A percentile compares a stretch with the other conserved stretches of the same genome.
Conservation (phyloP, 176 grass and related monocot species). For the Pharus latifolius region DNA sequence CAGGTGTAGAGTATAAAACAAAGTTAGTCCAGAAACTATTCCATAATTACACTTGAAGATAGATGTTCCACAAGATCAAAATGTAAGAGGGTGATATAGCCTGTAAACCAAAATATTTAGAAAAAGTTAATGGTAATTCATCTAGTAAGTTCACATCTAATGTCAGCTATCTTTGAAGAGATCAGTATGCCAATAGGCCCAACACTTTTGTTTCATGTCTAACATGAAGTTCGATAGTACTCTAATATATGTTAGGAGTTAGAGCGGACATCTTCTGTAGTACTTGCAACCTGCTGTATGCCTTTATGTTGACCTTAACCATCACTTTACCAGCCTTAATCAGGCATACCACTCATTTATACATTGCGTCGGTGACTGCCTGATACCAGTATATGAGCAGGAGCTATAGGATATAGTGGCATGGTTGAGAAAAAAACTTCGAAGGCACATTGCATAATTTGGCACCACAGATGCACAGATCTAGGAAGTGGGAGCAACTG, state of each 20-base stretch:
- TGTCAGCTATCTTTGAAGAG: background rate
- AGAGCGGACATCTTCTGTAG: background rate
- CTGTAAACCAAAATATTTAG: background rate
- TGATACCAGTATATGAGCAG: background rate
- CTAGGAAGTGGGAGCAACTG: background rate
- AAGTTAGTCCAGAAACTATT: no score
- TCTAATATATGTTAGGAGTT: background rate
- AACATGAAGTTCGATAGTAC: slow-evolving; percentile 2
- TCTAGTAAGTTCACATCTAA: background rate
- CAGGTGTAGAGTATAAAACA: background rate
- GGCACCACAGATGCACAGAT: background rate
- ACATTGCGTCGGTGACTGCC: background rate
- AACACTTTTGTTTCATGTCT: background rate
- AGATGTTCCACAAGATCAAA: background rate
- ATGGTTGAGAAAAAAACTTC: background rate
- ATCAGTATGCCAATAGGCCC: background rate
- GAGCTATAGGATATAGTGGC: background rate
- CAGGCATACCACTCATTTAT: background rate
- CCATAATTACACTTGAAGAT: background rate
- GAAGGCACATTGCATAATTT: background rate
- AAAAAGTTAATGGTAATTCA: background rate
- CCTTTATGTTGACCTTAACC: background rate
- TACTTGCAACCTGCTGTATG: background rate
- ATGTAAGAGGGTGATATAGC: background rate
- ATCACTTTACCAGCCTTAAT: background rate